Evolutionary conservation across 2,329 filamentous ascomycete genomes (phyloP).

Genomic region (Aspergillus phoenicis): DNA sequence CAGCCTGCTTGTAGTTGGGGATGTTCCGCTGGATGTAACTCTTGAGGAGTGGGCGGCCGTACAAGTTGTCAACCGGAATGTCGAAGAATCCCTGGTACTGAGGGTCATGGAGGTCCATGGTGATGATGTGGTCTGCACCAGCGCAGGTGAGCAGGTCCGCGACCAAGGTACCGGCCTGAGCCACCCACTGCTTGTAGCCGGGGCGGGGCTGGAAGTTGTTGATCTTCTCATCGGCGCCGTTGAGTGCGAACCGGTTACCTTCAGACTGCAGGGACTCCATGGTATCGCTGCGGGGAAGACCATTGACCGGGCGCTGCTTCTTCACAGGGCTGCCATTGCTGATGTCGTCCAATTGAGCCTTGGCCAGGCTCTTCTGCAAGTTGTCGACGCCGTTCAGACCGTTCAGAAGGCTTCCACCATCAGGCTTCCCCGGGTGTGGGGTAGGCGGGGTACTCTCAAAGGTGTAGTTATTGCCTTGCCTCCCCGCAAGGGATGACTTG

Average conservation of each 20-base stretch:
- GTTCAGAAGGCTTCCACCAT: constrained; percentile 66
- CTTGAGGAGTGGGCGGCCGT: constrained; percentile 63
- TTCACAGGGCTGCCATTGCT: constrained; percentile 46
- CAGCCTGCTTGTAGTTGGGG: constrained; percentile 78
- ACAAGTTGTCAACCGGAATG: constrained; percentile 96
- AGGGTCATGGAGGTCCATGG: constrained; percentile 93
- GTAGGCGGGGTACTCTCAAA: constrained; percentile 92
- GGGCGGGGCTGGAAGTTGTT: constrained; percentile 77
- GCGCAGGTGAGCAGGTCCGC: constrained; percentile 94
- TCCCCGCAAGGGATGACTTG: constrained; percentile 57
- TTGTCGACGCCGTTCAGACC: constrained; percentile 59
- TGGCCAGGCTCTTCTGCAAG: constrained; percentile 73
- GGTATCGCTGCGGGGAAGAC: constrained; percentile 42
- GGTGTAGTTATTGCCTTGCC: constrained; percentile 62
- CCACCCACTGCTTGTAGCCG: constrained; percentile 98
- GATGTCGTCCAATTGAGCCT: constrained; percentile 62
- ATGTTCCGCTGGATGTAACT: constrained; percentile 77
- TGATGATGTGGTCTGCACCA: constrained; percentile 94
- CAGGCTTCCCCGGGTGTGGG: constrained; percentile 71
- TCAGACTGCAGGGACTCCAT: constrained; percentile 42
- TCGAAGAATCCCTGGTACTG: constrained; percentile 99
- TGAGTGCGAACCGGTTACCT: constrained; percentile 29
- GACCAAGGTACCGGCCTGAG: constrained; percentile 91
- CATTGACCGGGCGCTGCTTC: constrained; percentile 45
- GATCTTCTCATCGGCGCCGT: constrained; percentile 64